Percentiles rank a stretch among this genome's conserved stretches.
phyloP scores from a whole-genome alignment of 495 filamentous ascomycete genomes.

The Penicillium chermesinum region DNA sequence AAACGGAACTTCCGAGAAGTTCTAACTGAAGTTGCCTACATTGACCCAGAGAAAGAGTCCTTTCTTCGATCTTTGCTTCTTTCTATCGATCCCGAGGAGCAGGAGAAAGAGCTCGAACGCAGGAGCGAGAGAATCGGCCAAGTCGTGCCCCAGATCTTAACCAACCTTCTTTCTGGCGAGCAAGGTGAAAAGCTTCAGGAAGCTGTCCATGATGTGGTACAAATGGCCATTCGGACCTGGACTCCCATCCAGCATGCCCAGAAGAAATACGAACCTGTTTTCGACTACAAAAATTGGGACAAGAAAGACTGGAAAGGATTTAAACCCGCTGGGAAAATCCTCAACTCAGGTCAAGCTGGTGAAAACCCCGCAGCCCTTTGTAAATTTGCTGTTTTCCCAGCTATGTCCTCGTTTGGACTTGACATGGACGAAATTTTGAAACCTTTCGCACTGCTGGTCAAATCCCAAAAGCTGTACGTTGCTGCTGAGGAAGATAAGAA shows the following conservation, averaged over 20 bases:
- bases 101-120: background rate
- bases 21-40: slow-evolving; percentile 13
- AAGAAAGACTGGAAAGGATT: background rate
- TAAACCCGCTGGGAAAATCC: background rate
- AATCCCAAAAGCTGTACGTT: background rate
- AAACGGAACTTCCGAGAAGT: slow-evolving; percentile 3
- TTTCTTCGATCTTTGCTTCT: slow-evolving; percentile 22
- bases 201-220: background rate
- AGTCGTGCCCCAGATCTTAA: background rate
- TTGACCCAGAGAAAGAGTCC: slow-evolving; percentile 20
- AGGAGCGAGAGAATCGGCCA: background rate
- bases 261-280: background rate
- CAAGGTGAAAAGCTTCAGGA: background rate
- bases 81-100: slow-evolving; percentile 12
- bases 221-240: background rate
- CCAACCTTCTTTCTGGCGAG: background rate
- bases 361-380: background rate
- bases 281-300: background rate
- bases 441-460: background rate
- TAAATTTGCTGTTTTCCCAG: background rate
- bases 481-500: background rate
- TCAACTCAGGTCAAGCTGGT: background rate
- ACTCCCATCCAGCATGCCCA: background rate
- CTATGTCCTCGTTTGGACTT: background rate
- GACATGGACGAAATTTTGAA: background rate